Evolutionary conservation across 73 alveolate genomes (phyloP).

Genomic region (Blepharisma japonicum): DNA sequence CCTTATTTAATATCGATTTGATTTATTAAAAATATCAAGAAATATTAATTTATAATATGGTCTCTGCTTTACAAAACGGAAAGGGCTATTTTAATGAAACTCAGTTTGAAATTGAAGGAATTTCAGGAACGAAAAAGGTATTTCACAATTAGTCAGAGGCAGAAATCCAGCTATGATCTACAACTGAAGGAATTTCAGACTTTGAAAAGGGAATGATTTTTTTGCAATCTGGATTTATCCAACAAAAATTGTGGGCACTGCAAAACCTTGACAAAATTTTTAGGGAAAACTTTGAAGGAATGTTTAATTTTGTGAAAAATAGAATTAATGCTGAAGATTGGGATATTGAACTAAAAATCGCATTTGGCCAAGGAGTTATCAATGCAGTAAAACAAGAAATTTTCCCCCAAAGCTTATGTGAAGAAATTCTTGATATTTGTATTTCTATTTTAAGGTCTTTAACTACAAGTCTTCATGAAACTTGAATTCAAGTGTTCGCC

Average conservation of each 20-base stretch:
- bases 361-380: conserved; percentile 9
- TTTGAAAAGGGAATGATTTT: neutral
- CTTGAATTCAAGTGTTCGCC: neutral
- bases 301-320: too few relatives aligned
- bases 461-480: neutral
- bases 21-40: too few relatives aligned
- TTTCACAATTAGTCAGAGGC: neutral
- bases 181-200: neutral
- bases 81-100: too few relatives aligned
- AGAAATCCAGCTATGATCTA: neutral
- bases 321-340: neutral
- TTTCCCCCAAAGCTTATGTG: neutral
- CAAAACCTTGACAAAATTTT: neutral
- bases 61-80: too few relatives aligned
- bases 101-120: neutral
- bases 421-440: neutral
- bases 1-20: too few relatives aligned
- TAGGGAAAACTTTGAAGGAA: neutral
- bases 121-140: conserved; percentile 2
- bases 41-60: too few relatives aligned
- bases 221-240: conserved; percentile 12
- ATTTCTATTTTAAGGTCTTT: neutral
- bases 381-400: neutral
- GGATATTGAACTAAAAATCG: neutral
- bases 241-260: conserved; percentile 13